These are phyloP conservation scores for Euphorbia pulcherrima DNA, from an alignment of 345 rosid genomes.

Conservation along the genomic window DNA sequence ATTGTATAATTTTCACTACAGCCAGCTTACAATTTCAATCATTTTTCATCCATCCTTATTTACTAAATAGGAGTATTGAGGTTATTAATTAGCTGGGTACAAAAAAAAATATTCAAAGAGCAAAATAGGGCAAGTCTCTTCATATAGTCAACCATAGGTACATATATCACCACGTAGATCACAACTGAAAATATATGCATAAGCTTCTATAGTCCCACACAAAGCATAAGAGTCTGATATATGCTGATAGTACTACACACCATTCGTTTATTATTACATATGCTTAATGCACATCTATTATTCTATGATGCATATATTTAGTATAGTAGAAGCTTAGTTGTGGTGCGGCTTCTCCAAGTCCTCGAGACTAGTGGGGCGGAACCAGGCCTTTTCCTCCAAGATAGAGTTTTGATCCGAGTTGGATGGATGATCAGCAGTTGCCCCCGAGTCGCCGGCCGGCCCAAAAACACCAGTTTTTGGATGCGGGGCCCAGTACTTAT, in stretches of 20 bases:
- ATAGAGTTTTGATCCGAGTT: constrained; percentile 24
- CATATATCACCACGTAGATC: neutral
- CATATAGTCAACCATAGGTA: neutral
- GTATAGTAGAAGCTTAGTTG: constrained; percentile 5
- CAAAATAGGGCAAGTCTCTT: neutral
- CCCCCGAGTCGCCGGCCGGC: constrained; percentile 42
- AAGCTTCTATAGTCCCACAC: neutral
- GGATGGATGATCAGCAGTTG: constrained; percentile 15
- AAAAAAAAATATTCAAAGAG: too few relatives aligned
- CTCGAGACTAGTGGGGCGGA: constrained; percentile 88
- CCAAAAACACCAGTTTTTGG: constrained; percentile 91
- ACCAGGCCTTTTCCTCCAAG: constrained; percentile 86
- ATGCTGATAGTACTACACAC: neutral
- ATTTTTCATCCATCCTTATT: too few relatives aligned
- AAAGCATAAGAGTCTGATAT: neutral
- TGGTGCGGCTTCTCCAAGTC: constrained; percentile 76
- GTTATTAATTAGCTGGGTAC: too few relatives aligned
- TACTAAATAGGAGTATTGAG: too few relatives aligned
- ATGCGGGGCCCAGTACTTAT: constrained; percentile 92
- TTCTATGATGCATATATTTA: too few relatives aligned
- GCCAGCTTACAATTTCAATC: too few relatives aligned
- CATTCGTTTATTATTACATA: constrained; percentile 2
- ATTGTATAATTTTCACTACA: too few relatives aligned
- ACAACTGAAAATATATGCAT: neutral
- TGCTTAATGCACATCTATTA: neutral